Percentiles rank a stretch among this genome's conserved stretches.
Conservation (phyloP, 129 eudicot genomes). For the Kitagawia praeruptora region DNA sequence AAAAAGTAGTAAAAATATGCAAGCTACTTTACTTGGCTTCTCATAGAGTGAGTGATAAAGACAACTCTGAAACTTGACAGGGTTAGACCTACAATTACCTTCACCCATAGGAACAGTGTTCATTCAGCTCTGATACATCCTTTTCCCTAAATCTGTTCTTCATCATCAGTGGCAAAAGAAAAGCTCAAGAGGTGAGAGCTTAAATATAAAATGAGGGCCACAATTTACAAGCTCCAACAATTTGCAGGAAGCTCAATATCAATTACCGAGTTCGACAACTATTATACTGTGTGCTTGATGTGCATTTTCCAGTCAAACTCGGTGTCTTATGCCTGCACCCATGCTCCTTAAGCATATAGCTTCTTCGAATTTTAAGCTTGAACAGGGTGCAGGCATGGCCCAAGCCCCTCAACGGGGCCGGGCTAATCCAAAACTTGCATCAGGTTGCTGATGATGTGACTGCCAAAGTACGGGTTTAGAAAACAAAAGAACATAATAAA, state of each 20-base stretch:
- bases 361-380: constrained; percentile 18
- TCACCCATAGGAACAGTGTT: constrained; percentile 15
- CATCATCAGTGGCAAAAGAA: constrained; percentile 25
- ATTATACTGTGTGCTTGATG: constrained; percentile 4
- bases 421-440: constrained; percentile 65
- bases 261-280: constrained; percentile 36
- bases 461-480: constrained; percentile 12
- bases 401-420: constrained; percentile 71
- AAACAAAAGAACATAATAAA: background rate
- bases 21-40: background rate
- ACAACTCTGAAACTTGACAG: background rate
- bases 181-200: constrained; percentile 28
- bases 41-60: background rate
- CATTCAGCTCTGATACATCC: constrained; percentile 34
- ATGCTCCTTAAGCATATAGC: constrained; percentile 32
- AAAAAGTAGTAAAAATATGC: background rate
- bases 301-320: constrained; percentile 37
- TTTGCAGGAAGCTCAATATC: constrained; percentile 31
- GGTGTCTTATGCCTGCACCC: constrained; percentile 76
- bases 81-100: constrained; percentile 31
- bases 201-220: background rate
- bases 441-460: constrained; percentile 48
- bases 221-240: constrained; percentile 34
- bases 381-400: constrained; percentile 65
- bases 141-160: constrained; percentile 27